Base-by-base conservation (phyloP, 2,329 filamentous ascomycete species). In the Arthrobotrys conoides region DNA sequence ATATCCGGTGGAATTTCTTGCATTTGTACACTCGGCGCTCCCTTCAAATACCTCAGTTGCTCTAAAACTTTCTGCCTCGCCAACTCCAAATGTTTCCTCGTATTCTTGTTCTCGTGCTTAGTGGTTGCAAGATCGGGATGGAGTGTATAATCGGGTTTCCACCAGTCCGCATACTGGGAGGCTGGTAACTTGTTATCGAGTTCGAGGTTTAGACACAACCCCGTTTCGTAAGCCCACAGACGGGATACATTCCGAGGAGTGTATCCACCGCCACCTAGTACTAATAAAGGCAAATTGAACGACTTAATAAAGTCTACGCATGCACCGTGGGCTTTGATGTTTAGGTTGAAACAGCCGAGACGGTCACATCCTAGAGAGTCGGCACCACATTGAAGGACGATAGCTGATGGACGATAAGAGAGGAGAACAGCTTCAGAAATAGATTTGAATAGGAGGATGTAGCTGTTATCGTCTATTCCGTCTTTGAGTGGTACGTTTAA, bases 41-140 rank as follows among this genome's bases (percentile, higher is more conserved):
- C 89, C 82, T 92, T 88, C 66, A 98, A 90, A 83, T 97, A 97
- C 27, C 93, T 88, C 80, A 99, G 85, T 85, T 98, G 94, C 84
- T 97, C 93, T 51, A 90, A 89, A 51, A 97, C 91, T 76, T 93
- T 90, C 83, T 91, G 88, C 3, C 96, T 88, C 51, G 97, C 91
- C 38, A 91, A 90, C 59, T 91, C 87, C 18, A 97, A 86, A 78
- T 93, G 92, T 82, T 94, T 91, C 63, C 89, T 87, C 5, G 92
- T 88, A 82, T 97, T 96, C 82, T 91, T 90, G 83, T 97, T 97
- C 83, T 91, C 90, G 72, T 90, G 88, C 49, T 87, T 87, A 81
- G 95, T 91, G 61, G 94, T 95, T 82, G 92, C 90, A n/a, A 98
- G 88, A 3, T 92, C 91, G 0, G 96, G 96, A 83, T 97, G 96